Percentiles rank a stretch among this genome's conserved stretches.
These are phyloP conservation scores for Coniochaeta prunicola DNA, from an alignment of 2,329 filamentous ascomycete species.

Conservation along the genomic window DNA sequence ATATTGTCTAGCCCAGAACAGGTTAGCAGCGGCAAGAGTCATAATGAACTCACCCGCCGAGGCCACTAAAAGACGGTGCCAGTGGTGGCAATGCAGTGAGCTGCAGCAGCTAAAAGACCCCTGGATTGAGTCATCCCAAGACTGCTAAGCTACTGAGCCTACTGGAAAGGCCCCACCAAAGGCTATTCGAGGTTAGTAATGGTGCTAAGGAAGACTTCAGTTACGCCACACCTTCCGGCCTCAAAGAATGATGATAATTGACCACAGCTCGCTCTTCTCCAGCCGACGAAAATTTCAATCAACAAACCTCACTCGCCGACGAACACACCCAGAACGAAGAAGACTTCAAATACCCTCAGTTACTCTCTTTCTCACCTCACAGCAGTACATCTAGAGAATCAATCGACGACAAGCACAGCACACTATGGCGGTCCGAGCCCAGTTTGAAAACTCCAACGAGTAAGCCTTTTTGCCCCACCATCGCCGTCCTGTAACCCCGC, in stretches of 20 bases:
- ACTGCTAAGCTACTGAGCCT: too few relatives aligned
- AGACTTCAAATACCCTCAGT: background rate
- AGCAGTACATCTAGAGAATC: background rate
- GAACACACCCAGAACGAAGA: background rate
- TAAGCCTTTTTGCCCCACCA: slow-evolving; percentile 36
- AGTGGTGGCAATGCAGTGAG: background rate
- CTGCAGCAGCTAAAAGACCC: background rate
- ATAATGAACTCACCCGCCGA: background rate
- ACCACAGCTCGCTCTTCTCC: background rate
- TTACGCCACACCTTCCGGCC: background rate
- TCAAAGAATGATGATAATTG: background rate
- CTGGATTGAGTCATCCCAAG: background rate
- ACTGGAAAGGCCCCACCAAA: background rate
- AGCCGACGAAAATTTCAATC: background rate
- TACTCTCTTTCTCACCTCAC: background rate
- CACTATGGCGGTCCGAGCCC: slow-evolving; percentile 60
- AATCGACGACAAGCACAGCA: slow-evolving; percentile 10
- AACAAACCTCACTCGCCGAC: background rate
- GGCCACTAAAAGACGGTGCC: too few relatives aligned
- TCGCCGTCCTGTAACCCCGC: slow-evolving; percentile 18
- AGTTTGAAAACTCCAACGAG: slow-evolving; percentile 91
- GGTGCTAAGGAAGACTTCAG: too few relatives aligned
- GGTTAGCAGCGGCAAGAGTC: background rate
- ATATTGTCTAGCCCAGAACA: background rate
- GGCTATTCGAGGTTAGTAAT: background rate